A percentile compares a stretch with the other conserved stretches of the same genome.
phyloP scores from a whole-genome alignment of 2,329 filamentous ascomycete species.

The Hymenoscyphus salicellus region DNA sequence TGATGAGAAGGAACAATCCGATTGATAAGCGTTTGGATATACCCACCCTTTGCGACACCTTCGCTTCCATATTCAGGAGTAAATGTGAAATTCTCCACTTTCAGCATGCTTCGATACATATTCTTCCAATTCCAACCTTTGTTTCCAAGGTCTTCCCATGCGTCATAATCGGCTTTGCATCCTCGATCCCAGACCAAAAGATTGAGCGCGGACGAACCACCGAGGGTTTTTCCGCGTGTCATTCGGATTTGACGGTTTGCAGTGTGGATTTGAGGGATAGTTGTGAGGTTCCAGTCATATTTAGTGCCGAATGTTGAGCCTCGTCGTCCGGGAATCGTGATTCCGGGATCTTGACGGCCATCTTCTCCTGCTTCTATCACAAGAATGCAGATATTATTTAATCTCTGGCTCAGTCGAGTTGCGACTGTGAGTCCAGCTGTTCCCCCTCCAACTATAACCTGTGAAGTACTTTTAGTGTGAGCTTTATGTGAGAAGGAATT shows the following conservation, averaged over 20 bases:
- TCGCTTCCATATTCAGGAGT: constrained; percentile 18
- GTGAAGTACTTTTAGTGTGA: not conserved
- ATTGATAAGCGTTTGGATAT: constrained; percentile 41
- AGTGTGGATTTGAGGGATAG: constrained; percentile 37
- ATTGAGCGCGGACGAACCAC: constrained; percentile 39
- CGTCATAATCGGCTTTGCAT: constrained; percentile 35
- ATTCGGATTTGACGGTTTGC: constrained; percentile 17
- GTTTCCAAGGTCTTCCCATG: constrained; percentile 43
- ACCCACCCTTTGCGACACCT: constrained; percentile 39
- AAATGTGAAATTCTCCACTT: constrained; percentile 19
- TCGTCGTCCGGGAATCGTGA: constrained; percentile 40
- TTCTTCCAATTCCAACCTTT: constrained; percentile 42
- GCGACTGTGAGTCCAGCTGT: constrained; percentile 45
- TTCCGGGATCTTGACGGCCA: constrained; percentile 36
- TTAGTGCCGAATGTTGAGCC: constrained; percentile 36
- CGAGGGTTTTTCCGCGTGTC: constrained; percentile 28
- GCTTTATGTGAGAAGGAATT: not conserved
- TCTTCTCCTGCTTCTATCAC: constrained; percentile 30
- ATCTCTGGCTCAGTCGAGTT: constrained; percentile 40
- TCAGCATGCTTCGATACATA: constrained; percentile 31
- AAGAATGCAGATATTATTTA: constrained; percentile 37
- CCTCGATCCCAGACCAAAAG: constrained; percentile 28
- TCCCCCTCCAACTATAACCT: constrained; percentile 45
- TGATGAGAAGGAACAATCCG: constrained; percentile 46
- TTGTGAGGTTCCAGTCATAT: constrained; percentile 43